phyloP scores from a whole-genome alignment of 2,329 filamentous ascomycete species.

The Capronia coronata region DNA sequence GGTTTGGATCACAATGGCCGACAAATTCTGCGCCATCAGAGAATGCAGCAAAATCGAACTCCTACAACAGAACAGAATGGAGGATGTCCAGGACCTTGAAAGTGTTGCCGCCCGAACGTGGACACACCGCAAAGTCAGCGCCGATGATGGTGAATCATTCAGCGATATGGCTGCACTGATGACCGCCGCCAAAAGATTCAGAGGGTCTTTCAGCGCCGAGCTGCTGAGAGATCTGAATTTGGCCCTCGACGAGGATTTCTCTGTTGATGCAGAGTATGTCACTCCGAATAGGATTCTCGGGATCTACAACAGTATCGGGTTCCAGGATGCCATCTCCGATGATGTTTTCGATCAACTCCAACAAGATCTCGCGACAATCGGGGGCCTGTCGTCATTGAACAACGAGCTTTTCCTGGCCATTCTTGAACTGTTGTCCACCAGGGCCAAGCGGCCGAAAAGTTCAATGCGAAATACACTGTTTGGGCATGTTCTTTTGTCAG shows the following conservation, averaged over 20 bases:
- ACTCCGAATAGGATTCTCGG: conserved; percentile 67
- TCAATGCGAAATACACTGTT: conserved; percentile 20
- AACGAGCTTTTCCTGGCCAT: conserved; percentile 49
- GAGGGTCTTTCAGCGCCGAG: conserved; percentile 62
- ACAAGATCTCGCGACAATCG: conserved; percentile 59
- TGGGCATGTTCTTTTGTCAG: conserved; percentile 49
- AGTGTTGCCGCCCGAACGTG: conserved; percentile 33
- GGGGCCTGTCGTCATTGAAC: conserved; percentile 45
- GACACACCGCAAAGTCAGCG: conserved; percentile 38
- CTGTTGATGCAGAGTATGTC: conserved; percentile 63
- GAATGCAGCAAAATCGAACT: conserved; percentile 72
- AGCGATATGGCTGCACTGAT: conserved; percentile 57
- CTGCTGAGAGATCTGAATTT: conserved; percentile 62
- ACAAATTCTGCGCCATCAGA: conserved; percentile 71
- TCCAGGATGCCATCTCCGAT: conserved; percentile 72
- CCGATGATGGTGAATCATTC: conserved; percentile 46
- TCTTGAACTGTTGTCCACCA: conserved; percentile 43
- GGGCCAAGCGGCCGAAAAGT: conserved; percentile 29
- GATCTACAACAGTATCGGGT: conserved; percentile 72
- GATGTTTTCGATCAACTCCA: conserved; percentile 69
- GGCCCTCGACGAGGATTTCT: conserved; percentile 65
- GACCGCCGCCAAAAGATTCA: conserved; percentile 62
- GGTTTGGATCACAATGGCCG: conserved; percentile 78
- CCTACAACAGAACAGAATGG: conserved; percentile 60
- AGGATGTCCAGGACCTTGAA: conserved; percentile 35